Evolutionary conservation across 192 early-diverging fungal species (phyloP).

Genomic region (Coemansia sp.): DNA sequence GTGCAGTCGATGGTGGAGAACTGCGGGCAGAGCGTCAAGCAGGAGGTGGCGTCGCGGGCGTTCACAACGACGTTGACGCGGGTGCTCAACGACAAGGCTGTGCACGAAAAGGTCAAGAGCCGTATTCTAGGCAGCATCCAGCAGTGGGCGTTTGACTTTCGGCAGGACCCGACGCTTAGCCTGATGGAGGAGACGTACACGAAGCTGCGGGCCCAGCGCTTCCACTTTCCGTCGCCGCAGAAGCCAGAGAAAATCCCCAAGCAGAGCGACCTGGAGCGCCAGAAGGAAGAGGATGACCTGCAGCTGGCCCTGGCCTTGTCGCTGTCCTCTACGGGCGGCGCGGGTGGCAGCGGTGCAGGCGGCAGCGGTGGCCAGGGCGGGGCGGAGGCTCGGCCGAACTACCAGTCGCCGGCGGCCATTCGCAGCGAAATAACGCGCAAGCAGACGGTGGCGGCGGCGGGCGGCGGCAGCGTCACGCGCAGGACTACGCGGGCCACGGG

Average conservation of each 20-base stretch:
- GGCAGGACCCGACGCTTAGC: conserved; percentile 68
- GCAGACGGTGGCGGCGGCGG: conserved; percentile 18
- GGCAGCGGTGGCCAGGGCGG: no score
- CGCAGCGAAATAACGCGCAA: conserved; percentile 45
- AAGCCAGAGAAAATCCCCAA: conserved; percentile 72
- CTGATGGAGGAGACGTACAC: conserved; percentile 73
- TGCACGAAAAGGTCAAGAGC: conserved; percentile 74
- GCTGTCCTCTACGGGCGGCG: conserved; percentile 53
- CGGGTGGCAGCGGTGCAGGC: no score
- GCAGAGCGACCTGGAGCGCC: conserved; percentile 66
- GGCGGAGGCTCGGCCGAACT: conserved; percentile 2
- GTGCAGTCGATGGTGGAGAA: conserved; percentile 89
- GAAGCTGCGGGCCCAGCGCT: conserved; percentile 39
- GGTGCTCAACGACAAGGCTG: conserved; percentile 64
- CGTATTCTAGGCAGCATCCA: conserved; percentile 84
- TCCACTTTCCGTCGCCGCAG: conserved; percentile 70
- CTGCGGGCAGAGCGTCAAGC: conserved; percentile 70
- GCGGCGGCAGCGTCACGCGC: conserved; percentile 5
- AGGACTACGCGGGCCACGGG: conserved; percentile 19
- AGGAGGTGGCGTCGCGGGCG: conserved; percentile 79
- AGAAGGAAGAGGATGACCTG: conserved; percentile 92
- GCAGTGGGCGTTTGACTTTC: conserved; percentile 84
- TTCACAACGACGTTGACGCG: conserved; percentile 77
- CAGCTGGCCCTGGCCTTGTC: conserved; percentile 90
- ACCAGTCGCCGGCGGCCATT: conserved; percentile 35